Evolutionary conservation across 257 asterid genomes (phyloP).

Genomic region (Craterostigma plantagineum): DNA sequence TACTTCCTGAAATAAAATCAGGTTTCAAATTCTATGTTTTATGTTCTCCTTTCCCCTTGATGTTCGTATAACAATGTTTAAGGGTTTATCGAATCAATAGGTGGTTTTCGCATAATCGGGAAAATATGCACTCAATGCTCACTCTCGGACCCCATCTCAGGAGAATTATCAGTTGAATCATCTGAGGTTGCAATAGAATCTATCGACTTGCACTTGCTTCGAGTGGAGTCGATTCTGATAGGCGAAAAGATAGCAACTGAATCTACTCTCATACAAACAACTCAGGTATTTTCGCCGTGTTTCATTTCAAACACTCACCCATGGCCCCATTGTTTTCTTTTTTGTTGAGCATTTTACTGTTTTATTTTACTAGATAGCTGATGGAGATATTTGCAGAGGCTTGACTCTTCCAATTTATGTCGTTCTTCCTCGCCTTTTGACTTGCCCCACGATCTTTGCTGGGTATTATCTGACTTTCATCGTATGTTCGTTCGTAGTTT

Average conservation of each 20-base stretch:
- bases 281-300: conserved; percentile 35
- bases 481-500: background rate
- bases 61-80: too few relatives aligned
- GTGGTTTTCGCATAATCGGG: conserved; percentile 66
- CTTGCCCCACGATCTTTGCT: too few relatives aligned
- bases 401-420: background rate
- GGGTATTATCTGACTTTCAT: background rate
- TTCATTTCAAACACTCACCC: background rate
- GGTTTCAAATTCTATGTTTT: conserved; percentile 14
- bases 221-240: conserved; percentile 71
- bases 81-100: conserved; percentile 10
- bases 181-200: conserved; percentile 55
- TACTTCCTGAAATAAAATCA: conserved; percentile 62
- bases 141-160: conserved; percentile 44
- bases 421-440: background rate
- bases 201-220: conserved; percentile 59
- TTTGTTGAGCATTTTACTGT: too few relatives aligned
- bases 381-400: conserved; percentile 2
- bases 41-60: too few relatives aligned
- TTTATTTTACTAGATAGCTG: background rate
- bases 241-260: conserved; percentile 77
- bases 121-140: conserved; percentile 66
- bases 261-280: conserved; percentile 56
- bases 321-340: too few relatives aligned
- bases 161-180: conserved; percentile 69